Evolutionary conservation across 1,284 basidiomycete genomes (phyloP).

Genomic region (Pisolithus thermaeus): DNA sequence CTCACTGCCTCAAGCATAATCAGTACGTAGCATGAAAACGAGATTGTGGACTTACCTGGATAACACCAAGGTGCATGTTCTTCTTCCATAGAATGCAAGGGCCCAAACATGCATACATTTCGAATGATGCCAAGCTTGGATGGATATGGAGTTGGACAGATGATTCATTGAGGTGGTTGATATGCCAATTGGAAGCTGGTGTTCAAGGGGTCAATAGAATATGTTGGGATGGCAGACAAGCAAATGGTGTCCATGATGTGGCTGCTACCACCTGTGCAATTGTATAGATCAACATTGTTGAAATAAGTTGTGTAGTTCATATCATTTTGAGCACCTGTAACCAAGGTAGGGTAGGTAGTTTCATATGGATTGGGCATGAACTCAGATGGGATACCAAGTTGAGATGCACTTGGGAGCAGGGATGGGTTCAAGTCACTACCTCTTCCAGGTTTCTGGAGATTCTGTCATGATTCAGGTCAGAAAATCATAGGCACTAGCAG

Average conservation of each 20-base stretch:
- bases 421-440: not conserved
- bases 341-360: not conserved
- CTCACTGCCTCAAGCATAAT: not conserved
- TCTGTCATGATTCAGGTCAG: not conserved
- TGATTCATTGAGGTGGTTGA: not conserved
- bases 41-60: not conserved
- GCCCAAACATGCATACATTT: not conserved
- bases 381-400: not conserved
- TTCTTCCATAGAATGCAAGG: not conserved
- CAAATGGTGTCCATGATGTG: not conserved
- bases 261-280: not conserved
- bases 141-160: not conserved
- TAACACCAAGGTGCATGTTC: not conserved
- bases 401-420: not conserved
- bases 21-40: not conserved
- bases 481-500: not conserved
- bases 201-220: not conserved
- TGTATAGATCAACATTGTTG: not conserved
- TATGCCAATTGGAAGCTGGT: not conserved
- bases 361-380: not conserved
- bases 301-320: too few species aligned
- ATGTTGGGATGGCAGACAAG: not conserved
- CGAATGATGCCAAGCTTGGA: not conserved
- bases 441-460: not conserved
- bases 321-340: not conserved